Conservation (phyloP, 2,329 filamentous ascomycete genomes). For the Neocatenulostroma microsporum region DNA sequence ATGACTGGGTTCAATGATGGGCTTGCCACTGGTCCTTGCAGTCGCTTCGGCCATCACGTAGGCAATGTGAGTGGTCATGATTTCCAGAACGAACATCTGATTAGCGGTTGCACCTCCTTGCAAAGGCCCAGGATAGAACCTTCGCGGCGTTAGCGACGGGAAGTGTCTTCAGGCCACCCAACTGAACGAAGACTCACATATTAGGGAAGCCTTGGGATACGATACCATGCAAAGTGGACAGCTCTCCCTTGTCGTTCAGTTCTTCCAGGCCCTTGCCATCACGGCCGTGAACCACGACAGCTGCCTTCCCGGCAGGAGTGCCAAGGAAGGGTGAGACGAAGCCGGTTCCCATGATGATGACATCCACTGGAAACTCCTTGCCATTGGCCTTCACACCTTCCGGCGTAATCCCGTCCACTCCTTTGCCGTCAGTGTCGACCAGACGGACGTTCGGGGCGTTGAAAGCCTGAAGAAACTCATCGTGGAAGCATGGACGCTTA, state of each 20-base stretch:
- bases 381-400: slow-evolving; percentile 42
- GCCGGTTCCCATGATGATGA: slow-evolving; percentile 43
- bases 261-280: slow-evolving; percentile 38
- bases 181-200: slow-evolving; percentile 25
- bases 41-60: slow-evolving; percentile 37
- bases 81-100: slow-evolving; percentile 32
- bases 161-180: neutral
- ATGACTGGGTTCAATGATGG: slow-evolving; percentile 38
- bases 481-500: slow-evolving; percentile 56
- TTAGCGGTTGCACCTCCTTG: slow-evolving; percentile 38
- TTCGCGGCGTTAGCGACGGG: neutral
- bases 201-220: slow-evolving; percentile 48
- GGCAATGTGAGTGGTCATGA: slow-evolving; percentile 36
- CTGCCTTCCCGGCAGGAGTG: slow-evolving; percentile 23
- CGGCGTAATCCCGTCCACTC: slow-evolving; percentile 42
- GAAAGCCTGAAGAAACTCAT: slow-evolving; percentile 50
- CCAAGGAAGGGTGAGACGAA: slow-evolving; percentile 28
- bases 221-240: slow-evolving; percentile 48
- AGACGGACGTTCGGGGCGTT: slow-evolving; percentile 53
- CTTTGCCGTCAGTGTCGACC: slow-evolving; percentile 51
- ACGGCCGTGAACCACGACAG: slow-evolving; percentile 32
- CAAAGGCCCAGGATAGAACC: slow-evolving; percentile 41
- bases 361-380: slow-evolving; percentile 42
- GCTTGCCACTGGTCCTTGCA: slow-evolving; percentile 15
- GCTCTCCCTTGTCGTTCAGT: slow-evolving; percentile 33